Evolutionary conservation across 148 eudicot species (phyloP).

Genomic region (Nyssa sinensis): DNA sequence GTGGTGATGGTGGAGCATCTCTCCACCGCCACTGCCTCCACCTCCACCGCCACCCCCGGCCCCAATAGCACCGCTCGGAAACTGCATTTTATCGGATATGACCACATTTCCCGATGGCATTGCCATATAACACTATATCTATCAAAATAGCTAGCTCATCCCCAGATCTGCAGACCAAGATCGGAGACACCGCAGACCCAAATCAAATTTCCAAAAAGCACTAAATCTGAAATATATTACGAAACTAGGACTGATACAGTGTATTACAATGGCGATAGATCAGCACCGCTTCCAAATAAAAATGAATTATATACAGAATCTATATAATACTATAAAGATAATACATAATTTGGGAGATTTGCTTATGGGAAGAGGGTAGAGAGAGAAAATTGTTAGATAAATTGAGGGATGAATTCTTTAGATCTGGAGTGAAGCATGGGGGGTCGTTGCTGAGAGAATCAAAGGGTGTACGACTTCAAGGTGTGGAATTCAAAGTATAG

Average conservation of each 20-base stretch:
- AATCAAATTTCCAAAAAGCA: constrained; percentile 1
- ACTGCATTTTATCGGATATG: constrained; percentile 31
- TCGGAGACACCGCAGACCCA: neutral
- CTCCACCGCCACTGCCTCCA: constrained; percentile 6
- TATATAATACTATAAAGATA: neutral
- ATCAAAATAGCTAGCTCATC: constrained; percentile 5
- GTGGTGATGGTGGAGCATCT: constrained; percentile 15
- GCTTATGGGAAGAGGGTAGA: neutral
- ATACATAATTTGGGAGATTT: neutral
- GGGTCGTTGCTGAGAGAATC: neutral
- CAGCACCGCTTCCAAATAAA: neutral
- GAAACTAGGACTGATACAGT: neutral
- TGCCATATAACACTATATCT: constrained; percentile 14
- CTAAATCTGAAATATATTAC: neutral
- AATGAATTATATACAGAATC: neutral
- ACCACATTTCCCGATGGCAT: constrained; percentile 30
- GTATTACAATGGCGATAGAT: neutral
- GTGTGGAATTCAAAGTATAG: neutral
- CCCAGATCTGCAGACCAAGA: constrained; percentile 14
- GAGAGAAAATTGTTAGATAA: neutral
- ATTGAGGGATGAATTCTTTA: neutral
- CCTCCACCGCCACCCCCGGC: constrained; percentile 1
- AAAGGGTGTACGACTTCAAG: neutral
- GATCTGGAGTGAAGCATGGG: constrained; percentile 4
- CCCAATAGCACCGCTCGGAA: neutral